These are phyloP conservation scores for Metschnikowia picachoensis DNA, from an alignment of 805 yeast genomes.

Conservation along the genomic window DNA sequence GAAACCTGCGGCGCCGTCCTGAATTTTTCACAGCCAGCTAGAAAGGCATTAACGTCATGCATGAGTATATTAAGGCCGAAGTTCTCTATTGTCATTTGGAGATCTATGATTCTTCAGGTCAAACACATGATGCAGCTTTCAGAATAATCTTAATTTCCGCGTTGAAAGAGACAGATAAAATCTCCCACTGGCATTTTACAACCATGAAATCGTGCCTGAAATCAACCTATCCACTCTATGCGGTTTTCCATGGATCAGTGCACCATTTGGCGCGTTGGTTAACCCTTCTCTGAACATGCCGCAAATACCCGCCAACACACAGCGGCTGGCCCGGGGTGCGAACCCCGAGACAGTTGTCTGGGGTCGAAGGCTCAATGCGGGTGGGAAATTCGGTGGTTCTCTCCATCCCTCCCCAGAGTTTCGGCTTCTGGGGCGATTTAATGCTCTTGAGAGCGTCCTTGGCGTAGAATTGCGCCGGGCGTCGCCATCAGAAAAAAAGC, in stretches of 20 bases:
- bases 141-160: too few relatives aligned
- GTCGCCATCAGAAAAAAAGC: constrained; percentile 51
- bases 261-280: constrained; percentile 22
- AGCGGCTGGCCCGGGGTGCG: constrained; percentile 14
- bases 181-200: too few relatives aligned
- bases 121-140: too few relatives aligned
- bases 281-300: constrained; percentile 42
- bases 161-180: too few relatives aligned
- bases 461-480: constrained; percentile 58
- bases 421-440: constrained; percentile 5
- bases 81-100: too few relatives aligned
- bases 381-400: constrained; percentile 67
- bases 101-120: too few relatives aligned
- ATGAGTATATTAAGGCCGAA: too few relatives aligned
- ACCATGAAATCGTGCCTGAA: neutral
- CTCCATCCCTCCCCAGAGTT: constrained; percentile 32
- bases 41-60: too few relatives aligned
- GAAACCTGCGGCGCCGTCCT: too few relatives aligned
- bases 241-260: constrained; percentile 2
- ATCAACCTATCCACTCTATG: neutral
- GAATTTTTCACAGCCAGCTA: too few relatives aligned
- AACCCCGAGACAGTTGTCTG: constrained; percentile 7
- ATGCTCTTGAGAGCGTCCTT: constrained; percentile 54
- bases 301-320: constrained; percentile 44
- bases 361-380: constrained; percentile 24